Conservation (phyloP, 257 asterid genomes). For the Nemophila menziesii region DNA sequence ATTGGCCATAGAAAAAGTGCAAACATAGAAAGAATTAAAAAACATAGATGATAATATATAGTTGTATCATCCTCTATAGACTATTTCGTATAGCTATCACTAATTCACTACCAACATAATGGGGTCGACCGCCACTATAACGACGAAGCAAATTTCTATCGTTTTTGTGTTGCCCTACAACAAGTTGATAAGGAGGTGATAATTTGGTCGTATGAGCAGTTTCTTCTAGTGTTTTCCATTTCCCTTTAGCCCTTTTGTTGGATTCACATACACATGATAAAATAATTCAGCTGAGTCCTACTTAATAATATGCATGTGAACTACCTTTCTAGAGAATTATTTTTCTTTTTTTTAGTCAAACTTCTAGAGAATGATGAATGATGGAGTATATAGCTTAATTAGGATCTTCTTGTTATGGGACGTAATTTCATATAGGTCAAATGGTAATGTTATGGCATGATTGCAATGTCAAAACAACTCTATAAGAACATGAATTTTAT, state of each 20-base stretch:
- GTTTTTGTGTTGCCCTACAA: conserved; percentile 39
- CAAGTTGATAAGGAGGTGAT: conserved; percentile 23
- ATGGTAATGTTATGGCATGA: no score
- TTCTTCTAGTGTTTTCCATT: conserved; percentile 4
- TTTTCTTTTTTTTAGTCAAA: no score
- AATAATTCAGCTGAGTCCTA: conserved; percentile 36
- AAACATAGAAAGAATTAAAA: no score
- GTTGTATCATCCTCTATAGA: conserved; percentile 4
- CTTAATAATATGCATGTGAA: conserved; percentile 23
- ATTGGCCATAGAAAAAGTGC: no score
- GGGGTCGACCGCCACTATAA: conserved; percentile 41
- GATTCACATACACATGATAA: conserved; percentile 25
- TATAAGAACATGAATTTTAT: no score
- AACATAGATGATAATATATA: conserved; percentile 2
- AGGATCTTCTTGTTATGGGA: no score
- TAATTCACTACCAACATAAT: conserved; percentile 47
- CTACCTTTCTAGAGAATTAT: conserved; percentile 21
- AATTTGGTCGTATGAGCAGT: conserved; percentile 20
- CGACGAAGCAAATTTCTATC: conserved; percentile 29
- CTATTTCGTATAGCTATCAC: conserved; percentile 22
- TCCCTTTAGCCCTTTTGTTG: conserved; percentile 14
- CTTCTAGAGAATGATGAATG: no score
- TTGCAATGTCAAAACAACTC: no score
- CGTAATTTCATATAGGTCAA: no score
- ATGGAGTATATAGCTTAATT: no score